Base-by-base conservation (phyloP, 2,329 filamentous ascomycete species). In the Neurospora crassa region DNA sequence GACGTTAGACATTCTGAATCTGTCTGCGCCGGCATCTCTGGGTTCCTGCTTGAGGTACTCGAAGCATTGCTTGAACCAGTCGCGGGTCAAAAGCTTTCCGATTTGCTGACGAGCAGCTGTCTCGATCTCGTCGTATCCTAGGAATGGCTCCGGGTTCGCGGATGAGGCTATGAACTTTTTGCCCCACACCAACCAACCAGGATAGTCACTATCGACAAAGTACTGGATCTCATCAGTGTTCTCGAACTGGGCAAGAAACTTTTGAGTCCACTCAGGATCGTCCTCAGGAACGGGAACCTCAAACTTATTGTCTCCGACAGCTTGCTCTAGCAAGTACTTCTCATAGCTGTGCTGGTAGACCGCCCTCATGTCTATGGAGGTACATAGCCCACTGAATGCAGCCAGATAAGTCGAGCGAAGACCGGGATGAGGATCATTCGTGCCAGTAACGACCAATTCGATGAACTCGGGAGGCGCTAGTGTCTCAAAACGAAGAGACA, bases 11-110 rank as follows among this genome's bases (percentile, higher is more conserved):
- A 97, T 94, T 70, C 94, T 89, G 83, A 99, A 98, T 70, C 95
- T 88, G 79, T 99, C 95, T 0, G 92, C 87, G 5, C 87, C 87
- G 0, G 89, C 82, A 78, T 98, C 95, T 67, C 95, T 90, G 2
- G 96, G 95, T 80, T 98, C 95, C 81, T 98, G 96, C 82, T 97
- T 98, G 83, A 98, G 87, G 79, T 95, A 98, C 34, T 90, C 92
- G 78, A 99, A 99, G 80, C 91, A 95, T 69, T 91, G 91, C 63
- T 88, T 88, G 75, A 97, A 90, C 96, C 96, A 99, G 40, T 93
- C 88, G 68, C 90, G 90, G 72, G 92, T 93, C 73, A 99, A 84
- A 59, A 94, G 84, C 70, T 87, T 86, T 68, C 94, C 96, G 77
- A 99, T 96, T 77, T 92, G 91, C 70, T 87, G 86, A 53, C 95